A percentile compares a stretch with the other conserved stretches of the same genome.
Evolutionary conservation across 768 basidiomycete genomes (phyloP).

Genomic region (Omphalotus guepiniiformis): DNA sequence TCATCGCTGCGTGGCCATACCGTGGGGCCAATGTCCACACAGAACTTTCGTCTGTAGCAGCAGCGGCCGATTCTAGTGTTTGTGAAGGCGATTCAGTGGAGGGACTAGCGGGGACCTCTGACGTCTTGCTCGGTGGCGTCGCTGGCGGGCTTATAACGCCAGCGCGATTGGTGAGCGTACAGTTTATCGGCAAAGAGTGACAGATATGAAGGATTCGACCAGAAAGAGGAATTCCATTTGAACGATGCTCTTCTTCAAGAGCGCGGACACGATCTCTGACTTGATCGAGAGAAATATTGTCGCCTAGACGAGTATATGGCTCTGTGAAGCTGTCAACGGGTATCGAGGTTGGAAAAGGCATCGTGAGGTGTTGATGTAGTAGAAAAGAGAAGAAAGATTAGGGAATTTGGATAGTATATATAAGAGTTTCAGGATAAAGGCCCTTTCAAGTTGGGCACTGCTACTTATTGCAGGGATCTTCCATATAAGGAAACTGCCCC

Average conservation of each 20-base stretch:
- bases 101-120: conserved; percentile 36
- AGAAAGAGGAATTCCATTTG: conserved; percentile 68
- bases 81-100: neutral
- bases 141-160: conserved; percentile 69
- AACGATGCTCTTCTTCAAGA: conserved; percentile 69
- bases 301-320: conserved; percentile 59
- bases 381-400: no score
- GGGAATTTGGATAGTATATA: no score
- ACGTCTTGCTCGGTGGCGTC: conserved; percentile 61
- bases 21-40: conserved; percentile 77
- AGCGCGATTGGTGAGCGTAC: conserved; percentile 48
- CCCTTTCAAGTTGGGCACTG: no score
- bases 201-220: conserved; percentile 91
- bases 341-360: no score
- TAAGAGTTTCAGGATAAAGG: no score
- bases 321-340: conserved; percentile 72
- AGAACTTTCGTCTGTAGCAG: conserved; percentile 15
- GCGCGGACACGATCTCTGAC: conserved; percentile 67
- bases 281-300: conserved; percentile 65
- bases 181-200: conserved; percentile 81
- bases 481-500: no score
- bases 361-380: no score
- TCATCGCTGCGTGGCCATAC: conserved; percentile 93
- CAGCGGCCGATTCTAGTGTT: conserved; percentile 2
- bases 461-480: no score